Evolutionary conservation across 495 filamentous ascomycete genomes (phyloP), one percentile per base, ranked within the genome.

Genomic region (Podospora pseudopauciseta): DNA sequence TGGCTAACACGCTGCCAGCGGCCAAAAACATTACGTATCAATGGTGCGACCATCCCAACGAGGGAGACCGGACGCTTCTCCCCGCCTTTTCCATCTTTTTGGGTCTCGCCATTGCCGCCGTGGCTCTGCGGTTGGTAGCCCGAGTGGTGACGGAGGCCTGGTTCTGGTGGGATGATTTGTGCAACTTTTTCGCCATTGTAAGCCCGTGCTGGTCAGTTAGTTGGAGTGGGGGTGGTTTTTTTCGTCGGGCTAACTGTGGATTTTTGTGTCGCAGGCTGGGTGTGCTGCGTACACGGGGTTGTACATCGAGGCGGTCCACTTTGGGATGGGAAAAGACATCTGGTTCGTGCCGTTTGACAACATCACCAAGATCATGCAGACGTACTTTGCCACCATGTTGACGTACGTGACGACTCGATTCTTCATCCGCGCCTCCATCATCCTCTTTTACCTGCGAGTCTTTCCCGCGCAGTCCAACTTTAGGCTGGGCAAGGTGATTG

Each of bases 391-490:
- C 63, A 58, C 71, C 15, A 77, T 77, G 72, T 53, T 80, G 19
- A 64, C 81, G 58, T 84, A 84, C 72, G 76, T 78, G 19, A 62
- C 70, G 16, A 72, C 78, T 2, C 74, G 80, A 39, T 78, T 75
- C 71, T 65, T 80, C 23, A 74, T 80, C 30, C 83, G 83, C 30
- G 71, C 81, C 54, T 83, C 81, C 13, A 80, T 86, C 69, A 78
- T 85, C 18, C 74, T 85, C 69, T 80, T 85, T 71, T 85, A 83
- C 74, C 74, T 86, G 7, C 82, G 83, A 53, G 79, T 85, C 58
- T 85, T 86, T 65, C 80, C 79, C 7, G 34, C 65, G 6, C 30
- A 68, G 32, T 23, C 63, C 60, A 53, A 68, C 18, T 70, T 65
- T 56, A 73, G 71, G 44, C 61, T 71, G 11, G 78, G 82, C 57